These are phyloP conservation scores for Terana coerulea DNA, from an alignment of 768 basidiomycete species.

Conservation along the genomic window DNA sequence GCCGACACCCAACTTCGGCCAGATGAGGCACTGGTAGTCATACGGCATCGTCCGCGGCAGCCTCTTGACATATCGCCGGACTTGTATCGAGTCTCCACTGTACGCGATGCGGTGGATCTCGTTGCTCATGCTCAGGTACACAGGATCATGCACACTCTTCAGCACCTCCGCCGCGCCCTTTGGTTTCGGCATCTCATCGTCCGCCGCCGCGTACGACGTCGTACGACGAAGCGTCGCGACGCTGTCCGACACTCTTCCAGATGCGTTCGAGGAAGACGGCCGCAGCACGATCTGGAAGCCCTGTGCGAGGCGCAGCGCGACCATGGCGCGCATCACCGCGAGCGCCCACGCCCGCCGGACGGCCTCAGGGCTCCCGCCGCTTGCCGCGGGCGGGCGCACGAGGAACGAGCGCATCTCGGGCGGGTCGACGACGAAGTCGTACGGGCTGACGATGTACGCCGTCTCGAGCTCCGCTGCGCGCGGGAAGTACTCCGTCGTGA, in stretches of 20 bases:
- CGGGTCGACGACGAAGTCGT: conserved; percentile 84
- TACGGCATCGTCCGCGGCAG: conserved; percentile 61
- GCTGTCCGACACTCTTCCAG: conserved; percentile 29
- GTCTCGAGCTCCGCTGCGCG: conserved; percentile 68
- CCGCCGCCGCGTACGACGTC: conserved; percentile 46
- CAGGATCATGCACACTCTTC: conserved; percentile 57
- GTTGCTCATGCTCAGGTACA: conserved; percentile 93
- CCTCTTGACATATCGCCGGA: conserved; percentile 78
- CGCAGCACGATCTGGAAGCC: conserved; percentile 91
- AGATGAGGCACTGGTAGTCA: conserved; percentile 86
- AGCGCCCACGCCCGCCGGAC: conserved; percentile 69
- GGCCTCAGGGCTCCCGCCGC: conserved; percentile 46
- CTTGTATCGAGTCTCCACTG: conserved; percentile 86
- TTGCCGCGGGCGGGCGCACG: conserved; percentile 57
- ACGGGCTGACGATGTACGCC: conserved; percentile 78
- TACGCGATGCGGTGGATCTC: conserved; percentile 93
- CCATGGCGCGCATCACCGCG: conserved; percentile 89
- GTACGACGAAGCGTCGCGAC: conserved; percentile 38
- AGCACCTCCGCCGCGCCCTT: conserved; percentile 65
- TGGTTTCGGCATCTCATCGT: conserved; percentile 56
- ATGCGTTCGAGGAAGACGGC: conserved; percentile 29
- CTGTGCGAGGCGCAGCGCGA: conserved; percentile 85
- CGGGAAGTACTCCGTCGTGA: conserved; percentile 89
- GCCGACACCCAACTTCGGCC: conserved; percentile 86
- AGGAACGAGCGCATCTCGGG: conserved; percentile 85